These are phyloP conservation scores for Carex arenaria DNA, from an alignment of 202 grass and related monocot species.

Conservation along the genomic window DNA sequence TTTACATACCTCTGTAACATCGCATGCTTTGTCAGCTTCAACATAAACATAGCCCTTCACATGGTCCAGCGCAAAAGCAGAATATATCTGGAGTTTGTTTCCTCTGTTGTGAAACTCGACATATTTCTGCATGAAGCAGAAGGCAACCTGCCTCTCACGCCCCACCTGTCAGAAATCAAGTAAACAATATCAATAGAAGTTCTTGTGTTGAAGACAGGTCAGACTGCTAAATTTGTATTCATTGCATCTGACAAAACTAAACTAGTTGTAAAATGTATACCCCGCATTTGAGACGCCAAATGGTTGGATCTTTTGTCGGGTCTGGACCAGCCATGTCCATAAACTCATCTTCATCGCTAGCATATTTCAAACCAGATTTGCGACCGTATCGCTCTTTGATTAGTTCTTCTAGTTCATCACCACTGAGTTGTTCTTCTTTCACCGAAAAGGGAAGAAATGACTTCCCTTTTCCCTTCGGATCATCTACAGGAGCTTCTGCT, in stretches of 20 bases:
- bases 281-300: slow-evolving; percentile 96
- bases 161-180: slow-evolving; percentile 63
- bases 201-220: not conserved
- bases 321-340: slow-evolving; percentile 31
- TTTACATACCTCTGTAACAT: slow-evolving; percentile 75
- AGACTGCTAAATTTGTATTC: not conserved
- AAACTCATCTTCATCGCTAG: slow-evolving; percentile 41
- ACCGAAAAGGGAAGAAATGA: slow-evolving; percentile 73
- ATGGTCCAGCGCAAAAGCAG: slow-evolving; percentile 88
- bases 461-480: slow-evolving; percentile 43
- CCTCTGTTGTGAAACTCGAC: slow-evolving; percentile 60
- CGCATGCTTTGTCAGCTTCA: slow-evolving; percentile 88
- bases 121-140: slow-evolving; percentile 97
- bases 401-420: slow-evolving; percentile 86
- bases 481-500: slow-evolving; percentile 22
- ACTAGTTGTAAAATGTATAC: slow-evolving; percentile 35
- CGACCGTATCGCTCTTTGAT: slow-evolving; percentile 53
- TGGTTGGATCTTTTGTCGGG: slow-evolving; percentile 45
- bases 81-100: slow-evolving; percentile 73
- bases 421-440: slow-evolving; percentile 89
- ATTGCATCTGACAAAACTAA: slow-evolving; percentile 9
- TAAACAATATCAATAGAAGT: slow-evolving; percentile 6
- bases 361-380: slow-evolving; percentile 38
- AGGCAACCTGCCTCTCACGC: slow-evolving; percentile 73
- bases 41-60: slow-evolving; percentile 86